Evolutionary conservation across 305 asterid species (phyloP).

Genomic region (Stenogyne calaminthoides): DNA sequence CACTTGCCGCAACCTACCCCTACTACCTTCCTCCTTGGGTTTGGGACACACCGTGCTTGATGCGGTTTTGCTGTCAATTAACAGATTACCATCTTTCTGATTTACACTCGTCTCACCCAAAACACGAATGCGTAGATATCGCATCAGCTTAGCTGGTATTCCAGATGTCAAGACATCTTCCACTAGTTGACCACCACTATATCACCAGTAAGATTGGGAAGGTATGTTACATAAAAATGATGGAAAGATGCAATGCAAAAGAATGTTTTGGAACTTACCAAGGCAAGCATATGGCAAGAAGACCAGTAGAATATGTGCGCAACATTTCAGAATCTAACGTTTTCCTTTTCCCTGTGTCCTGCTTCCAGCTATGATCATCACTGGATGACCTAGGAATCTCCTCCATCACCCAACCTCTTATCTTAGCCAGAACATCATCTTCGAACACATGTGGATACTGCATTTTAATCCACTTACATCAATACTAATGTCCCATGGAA

Average conservation of each 20-base stretch:
- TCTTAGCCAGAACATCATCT: slow-evolving; percentile 74
- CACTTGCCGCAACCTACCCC: slow-evolving; percentile 61
- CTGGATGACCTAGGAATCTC: slow-evolving; percentile 56
- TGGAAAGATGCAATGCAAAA: neutral
- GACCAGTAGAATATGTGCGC: slow-evolving; percentile 82
- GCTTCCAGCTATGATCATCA: slow-evolving; percentile 73
- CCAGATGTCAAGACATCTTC: slow-evolving; percentile 97
- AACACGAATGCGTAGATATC: slow-evolving; percentile 76
- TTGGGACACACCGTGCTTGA: slow-evolving; percentile 45
- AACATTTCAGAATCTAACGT: slow-evolving; percentile 81
- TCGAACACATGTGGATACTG: slow-evolving; percentile 98
- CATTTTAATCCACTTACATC: slow-evolving; percentile 41
- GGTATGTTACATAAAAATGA: slow-evolving; percentile 23
- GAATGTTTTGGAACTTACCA: slow-evolving; percentile 48
- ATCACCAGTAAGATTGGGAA: slow-evolving; percentile 33
- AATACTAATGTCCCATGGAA: slow-evolving; percentile 17
- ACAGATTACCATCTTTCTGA: slow-evolving; percentile 64
- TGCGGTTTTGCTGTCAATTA: slow-evolving; percentile 57
- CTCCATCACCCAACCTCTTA: slow-evolving; percentile 94
- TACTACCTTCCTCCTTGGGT: slow-evolving; percentile 76
- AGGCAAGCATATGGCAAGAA: slow-evolving; percentile 88
- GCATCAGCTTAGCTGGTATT: slow-evolving; percentile 88
- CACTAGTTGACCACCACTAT: slow-evolving; percentile 87
- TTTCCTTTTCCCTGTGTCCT: slow-evolving; percentile 63
- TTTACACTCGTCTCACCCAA: slow-evolving; percentile 67